These are phyloP conservation scores for Phoma sp. DNA, from an alignment of 2,329 filamentous ascomycete species.

Conservation along the genomic window DNA sequence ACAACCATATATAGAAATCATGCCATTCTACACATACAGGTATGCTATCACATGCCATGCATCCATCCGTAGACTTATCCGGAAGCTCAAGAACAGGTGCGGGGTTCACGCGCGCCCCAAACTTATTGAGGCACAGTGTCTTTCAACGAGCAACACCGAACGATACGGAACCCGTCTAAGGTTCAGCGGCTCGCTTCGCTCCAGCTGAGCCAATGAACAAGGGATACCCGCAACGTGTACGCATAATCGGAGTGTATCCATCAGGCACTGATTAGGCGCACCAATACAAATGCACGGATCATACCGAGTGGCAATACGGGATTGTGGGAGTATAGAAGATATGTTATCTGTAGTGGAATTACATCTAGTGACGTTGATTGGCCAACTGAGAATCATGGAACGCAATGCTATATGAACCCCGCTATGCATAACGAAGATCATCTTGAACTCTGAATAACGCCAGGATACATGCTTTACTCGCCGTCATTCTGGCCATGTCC, in stretches of 20 bases:
- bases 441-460: too few species aligned
- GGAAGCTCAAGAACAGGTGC: slow-evolving; percentile 1
- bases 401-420: not conserved
- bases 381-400: not conserved
- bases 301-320: not conserved
- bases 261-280: not conserved
- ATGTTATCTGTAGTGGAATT: not conserved
- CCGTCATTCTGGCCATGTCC: slow-evolving; percentile 26
- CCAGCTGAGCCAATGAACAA: not conserved
- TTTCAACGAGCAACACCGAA: not conserved
- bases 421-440: slow-evolving; percentile 1
- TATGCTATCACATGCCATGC: not conserved
- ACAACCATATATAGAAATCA: too few species aligned
- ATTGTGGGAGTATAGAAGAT: not conserved
- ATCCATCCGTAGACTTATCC: not conserved
- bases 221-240: not conserved
- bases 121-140: not conserved
- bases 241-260: not conserved
- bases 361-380: not conserved
- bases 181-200: not conserved
- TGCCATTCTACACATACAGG: not conserved
- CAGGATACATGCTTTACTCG: not conserved
- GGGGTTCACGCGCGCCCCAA: not conserved
- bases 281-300: not conserved
- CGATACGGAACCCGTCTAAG: not conserved